Base-by-base conservation (phyloP, 305 asterid genomes). In the Solanum chacoense region DNA sequence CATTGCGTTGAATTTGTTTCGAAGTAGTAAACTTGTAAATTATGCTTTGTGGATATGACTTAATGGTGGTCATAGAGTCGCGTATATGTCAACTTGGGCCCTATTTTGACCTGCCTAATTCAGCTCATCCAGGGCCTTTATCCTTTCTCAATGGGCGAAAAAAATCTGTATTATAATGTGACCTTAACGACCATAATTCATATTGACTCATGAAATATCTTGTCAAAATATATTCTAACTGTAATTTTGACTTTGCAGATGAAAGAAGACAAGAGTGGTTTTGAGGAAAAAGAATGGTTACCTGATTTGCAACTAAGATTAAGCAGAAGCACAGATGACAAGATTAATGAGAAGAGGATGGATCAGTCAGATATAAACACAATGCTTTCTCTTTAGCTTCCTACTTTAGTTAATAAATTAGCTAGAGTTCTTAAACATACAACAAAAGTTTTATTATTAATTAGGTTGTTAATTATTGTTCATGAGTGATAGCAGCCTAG, bases 311-410 rank as follows among this genome's bases (percentile, higher is more conserved):
- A 94, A 38, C 96, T 97, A 20, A 90, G 94, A 73, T 91, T 95
- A 88, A 93, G 95, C 91, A 91, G 90, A 45, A 85, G 92, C 75
- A 35, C 89, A 38, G 91, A 91, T 88, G 84, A 36, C 50, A 87
- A 75, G 72, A 89, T 10, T 38, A 38, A 89, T 32, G 88, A 89
- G 67, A 90, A 84, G 87, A 88, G 86, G 16, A 90, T 89, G 85
- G 95, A 86, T 83, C 42, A 83, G 74, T 88, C 95, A 12, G 95
- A 93, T 65, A 93, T 95, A 18, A 93, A 93, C 94, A 97, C 99
- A 6, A 92, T 91, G 95, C 98, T 97, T 88, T 97, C 99, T 71
- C 97, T 96, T 40, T 94, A 96, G 22, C 84, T 95, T 81, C 87
- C 91, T 40, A 91, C 94, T 20, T 38, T 38, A 11, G 45, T 11